Evolutionary conservation across 768 basidiomycete genomes (phyloP).

Genomic region (Chalciporus sphaerocephalus): DNA sequence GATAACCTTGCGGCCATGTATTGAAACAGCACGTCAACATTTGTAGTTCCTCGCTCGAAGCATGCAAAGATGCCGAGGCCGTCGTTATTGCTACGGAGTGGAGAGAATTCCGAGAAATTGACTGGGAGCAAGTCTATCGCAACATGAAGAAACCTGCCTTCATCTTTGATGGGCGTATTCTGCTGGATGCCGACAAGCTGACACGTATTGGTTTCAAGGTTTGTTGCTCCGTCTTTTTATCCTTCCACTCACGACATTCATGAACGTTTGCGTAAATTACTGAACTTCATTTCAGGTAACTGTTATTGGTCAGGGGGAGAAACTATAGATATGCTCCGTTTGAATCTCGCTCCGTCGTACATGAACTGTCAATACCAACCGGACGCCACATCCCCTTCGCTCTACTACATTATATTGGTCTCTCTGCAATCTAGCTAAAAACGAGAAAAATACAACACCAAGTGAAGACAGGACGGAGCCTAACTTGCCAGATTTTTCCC

Average conservation of each 20-base stretch:
- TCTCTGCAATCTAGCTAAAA: conserved; percentile 14
- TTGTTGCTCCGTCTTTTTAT: not conserved
- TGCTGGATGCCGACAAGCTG: conserved; percentile 78
- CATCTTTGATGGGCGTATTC: conserved; percentile 88
- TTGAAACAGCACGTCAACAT: conserved; percentile 90
- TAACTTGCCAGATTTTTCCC: not conserved
- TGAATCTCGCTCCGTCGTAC: not conserved
- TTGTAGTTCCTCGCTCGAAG: conserved; percentile 72
- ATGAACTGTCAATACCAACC: not conserved
- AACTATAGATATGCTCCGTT: conserved; percentile 25
- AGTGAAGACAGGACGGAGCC: not conserved
- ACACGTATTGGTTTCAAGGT: conserved; percentile 89
- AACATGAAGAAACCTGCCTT: conserved; percentile 98
- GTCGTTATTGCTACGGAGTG: conserved; percentile 96
- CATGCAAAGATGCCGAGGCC: conserved; percentile 85
- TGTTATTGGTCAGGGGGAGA: conserved; percentile 55
- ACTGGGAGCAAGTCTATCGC: conserved; percentile 83
- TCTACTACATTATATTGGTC: not conserved
- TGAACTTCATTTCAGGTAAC: conserved; percentile 39
- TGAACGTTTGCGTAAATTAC: conserved; percentile 6
- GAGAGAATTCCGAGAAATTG: conserved; percentile 92
- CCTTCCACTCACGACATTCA: not conserved
- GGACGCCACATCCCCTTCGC: conserved; percentile 9
- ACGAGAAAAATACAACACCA: not conserved
- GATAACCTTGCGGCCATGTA: conserved; percentile 24